Conservation (phyloP, 176 grass and related monocot genomes). For the Areca catechu region DNA sequence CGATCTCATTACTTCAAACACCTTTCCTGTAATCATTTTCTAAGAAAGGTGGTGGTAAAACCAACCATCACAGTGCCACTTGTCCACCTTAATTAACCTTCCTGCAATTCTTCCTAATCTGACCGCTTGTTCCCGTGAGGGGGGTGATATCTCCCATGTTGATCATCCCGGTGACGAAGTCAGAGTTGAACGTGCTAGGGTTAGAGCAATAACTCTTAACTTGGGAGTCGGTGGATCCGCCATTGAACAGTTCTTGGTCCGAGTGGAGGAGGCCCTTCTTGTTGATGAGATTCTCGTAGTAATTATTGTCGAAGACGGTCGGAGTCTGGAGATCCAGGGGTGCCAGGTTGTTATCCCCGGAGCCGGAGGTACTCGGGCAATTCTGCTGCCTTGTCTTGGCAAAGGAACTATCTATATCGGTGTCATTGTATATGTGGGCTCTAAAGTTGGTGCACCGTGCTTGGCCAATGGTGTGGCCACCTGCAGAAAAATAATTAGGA, state of each 20-base stretch:
- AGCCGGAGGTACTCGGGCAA: neutral
- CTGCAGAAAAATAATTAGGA: too few species aligned
- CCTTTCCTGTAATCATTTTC: too few species aligned
- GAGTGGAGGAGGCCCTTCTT: conserved; percentile 11
- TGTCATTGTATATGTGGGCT: conserved; percentile 12
- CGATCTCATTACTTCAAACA: too few species aligned
- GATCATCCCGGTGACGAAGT: too few species aligned
- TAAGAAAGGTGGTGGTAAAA: too few species aligned
- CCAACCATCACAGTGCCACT: too few species aligned
- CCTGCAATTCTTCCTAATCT: too few species aligned
- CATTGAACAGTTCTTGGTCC: conserved; percentile 5
- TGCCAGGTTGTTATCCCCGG: conserved; percentile 1
- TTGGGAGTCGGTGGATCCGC: neutral
- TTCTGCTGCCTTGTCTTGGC: neutral
- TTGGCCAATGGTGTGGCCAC: neutral
- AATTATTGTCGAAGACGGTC: neutral
- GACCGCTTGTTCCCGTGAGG: too few species aligned
- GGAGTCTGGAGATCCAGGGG: conserved; percentile 8
- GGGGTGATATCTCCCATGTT: too few species aligned
- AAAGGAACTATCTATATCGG: neutral
- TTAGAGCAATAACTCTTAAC: neutral
- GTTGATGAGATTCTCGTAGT: conserved; percentile 1
- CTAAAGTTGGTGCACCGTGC: conserved; percentile 1
- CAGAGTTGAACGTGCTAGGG: too few species aligned
- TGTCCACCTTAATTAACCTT: too few species aligned